These are phyloP conservation scores for Nymphaea thermarum DNA, from an alignment of 164 flowering plant species.

Conservation along the genomic window DNA sequence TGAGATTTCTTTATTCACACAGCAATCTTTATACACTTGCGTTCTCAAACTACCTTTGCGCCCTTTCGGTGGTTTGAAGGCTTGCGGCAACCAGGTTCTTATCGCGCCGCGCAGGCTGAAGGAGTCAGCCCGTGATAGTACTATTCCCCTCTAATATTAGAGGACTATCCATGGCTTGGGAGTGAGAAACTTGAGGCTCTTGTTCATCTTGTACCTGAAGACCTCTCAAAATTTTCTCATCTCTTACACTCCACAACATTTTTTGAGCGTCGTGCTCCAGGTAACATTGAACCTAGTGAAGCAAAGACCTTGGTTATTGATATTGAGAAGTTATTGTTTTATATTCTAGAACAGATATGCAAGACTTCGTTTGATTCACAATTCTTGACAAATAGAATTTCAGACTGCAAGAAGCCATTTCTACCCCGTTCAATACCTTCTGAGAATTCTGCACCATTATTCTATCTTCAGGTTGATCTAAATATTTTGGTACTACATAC, in stretches of 20 bases:
- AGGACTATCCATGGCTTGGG: constrained; percentile 78
- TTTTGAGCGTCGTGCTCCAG: constrained; percentile 47
- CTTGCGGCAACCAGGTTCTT: too few species aligned
- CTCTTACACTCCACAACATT: constrained; percentile 67
- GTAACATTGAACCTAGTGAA: constrained; percentile 36
- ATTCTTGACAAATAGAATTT: constrained; percentile 60
- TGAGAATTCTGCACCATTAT: constrained; percentile 82
- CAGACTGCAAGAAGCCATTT: constrained; percentile 38
- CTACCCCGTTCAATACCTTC: constrained; percentile 54
- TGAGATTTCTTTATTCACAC: too few species aligned
- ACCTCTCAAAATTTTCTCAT: constrained; percentile 50
- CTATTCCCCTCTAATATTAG: constrained; percentile 63
- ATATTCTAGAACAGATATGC: constrained; percentile 39
- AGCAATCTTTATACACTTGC: too few species aligned
- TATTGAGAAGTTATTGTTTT: constrained; percentile 50
- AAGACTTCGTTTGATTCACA: constrained; percentile 69
- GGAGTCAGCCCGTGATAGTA: too few species aligned
- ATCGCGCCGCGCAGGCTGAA: too few species aligned
- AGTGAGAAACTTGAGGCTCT: constrained; percentile 68
- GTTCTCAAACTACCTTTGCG: too few species aligned
- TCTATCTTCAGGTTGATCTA: constrained; percentile 89
- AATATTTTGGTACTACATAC: constrained; percentile 71
- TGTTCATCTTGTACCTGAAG: constrained; percentile 50
- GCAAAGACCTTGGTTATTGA: constrained; percentile 64
- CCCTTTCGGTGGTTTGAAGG: too few species aligned